Evolutionary conservation across 345 rosid genomes (phyloP).

Genomic region (Syzygium grande): DNA sequence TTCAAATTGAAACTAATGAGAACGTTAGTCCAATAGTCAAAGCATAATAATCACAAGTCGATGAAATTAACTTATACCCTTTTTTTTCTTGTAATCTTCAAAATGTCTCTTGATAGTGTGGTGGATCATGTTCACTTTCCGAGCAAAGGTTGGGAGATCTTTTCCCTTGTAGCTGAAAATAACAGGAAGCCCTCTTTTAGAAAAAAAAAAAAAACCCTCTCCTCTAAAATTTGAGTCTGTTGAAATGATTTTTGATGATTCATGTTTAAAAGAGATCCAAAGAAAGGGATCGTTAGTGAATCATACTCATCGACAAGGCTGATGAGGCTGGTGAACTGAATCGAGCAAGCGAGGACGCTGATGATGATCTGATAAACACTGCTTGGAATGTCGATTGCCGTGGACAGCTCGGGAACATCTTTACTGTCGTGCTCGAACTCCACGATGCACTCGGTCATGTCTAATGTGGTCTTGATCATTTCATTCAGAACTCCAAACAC

Average conservation of each 20-base stretch:
- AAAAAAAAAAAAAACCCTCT: neutral
- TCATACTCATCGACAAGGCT: neutral
- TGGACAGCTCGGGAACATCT: conserved; percentile 4
- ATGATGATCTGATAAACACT: conserved; percentile 1
- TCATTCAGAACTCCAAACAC: neutral
- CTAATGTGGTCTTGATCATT: conserved; percentile 4
- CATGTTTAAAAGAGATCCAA: neutral
- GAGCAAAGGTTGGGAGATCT: neutral
- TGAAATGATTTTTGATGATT: neutral
- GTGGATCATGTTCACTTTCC: neutral
- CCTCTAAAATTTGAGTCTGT: neutral
- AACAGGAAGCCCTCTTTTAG: neutral
- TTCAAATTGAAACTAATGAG: neutral
- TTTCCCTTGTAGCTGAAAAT: neutral
- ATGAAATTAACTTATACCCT: neutral
- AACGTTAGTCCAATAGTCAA: neutral
- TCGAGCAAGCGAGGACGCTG: conserved; percentile 2
- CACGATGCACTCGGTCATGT: conserved; percentile 6
- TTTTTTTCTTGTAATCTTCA: conserved; percentile 6
- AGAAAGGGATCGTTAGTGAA: neutral
- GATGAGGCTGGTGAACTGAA: conserved; percentile 6
- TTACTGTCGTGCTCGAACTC: conserved; percentile 1
- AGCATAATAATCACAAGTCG: neutral
- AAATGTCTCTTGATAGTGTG: neutral
- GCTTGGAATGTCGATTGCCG: neutral